These are phyloP conservation scores for Agroathelia rolfsii DNA, from an alignment of 1,284 basidiomycete species.

Conservation along the genomic window DNA sequence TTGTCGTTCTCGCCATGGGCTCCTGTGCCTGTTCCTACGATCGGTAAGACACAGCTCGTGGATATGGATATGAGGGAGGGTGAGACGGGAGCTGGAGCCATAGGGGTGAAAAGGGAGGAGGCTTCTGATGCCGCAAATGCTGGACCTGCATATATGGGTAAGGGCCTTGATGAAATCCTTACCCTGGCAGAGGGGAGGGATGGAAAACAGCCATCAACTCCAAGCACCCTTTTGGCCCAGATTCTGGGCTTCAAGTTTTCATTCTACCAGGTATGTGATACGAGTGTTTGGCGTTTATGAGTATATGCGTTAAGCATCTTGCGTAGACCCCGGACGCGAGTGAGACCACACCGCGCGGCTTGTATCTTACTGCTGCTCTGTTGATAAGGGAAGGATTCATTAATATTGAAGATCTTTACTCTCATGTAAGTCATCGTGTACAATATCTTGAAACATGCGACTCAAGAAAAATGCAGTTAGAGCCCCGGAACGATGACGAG, in stretches of 20 bases:
- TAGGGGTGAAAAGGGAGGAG: conserved; percentile 19
- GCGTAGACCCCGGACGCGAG: conserved; percentile 43
- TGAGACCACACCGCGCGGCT: conserved; percentile 57
- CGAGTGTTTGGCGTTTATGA: too few relatives aligned
- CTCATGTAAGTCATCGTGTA: conserved; percentile 66
- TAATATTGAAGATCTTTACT: conserved; percentile 75
- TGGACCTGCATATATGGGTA: conserved; percentile 40
- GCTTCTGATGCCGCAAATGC: conserved; percentile 28
- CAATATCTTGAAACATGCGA: conserved; percentile 4
- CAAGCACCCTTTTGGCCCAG: conserved; percentile 57
- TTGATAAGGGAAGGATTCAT: conserved; percentile 86
- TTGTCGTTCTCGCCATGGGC: conserved; percentile 80
- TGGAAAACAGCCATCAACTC: conserved; percentile 14
- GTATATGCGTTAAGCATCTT: conserved; percentile 10
- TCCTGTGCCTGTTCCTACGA: too few relatives aligned
- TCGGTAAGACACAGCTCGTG: conserved; percentile 19
- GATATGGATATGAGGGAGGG: conserved; percentile 22
- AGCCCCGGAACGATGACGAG: conserved; percentile 64
- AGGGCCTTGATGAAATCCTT: conserved; percentile 58
- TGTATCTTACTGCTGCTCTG: conserved; percentile 80
- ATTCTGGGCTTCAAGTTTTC: conserved; percentile 94
- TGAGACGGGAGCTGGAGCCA: conserved; percentile 14
- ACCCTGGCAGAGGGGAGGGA: conserved; percentile 32
- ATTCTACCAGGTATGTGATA: conserved; percentile 68
- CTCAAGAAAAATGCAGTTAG: conserved; percentile 42